These are phyloP conservation scores for Arthrobotrys iridis DNA, from an alignment of 2,329 filamentous ascomycete genomes.

Conservation along the genomic window DNA sequence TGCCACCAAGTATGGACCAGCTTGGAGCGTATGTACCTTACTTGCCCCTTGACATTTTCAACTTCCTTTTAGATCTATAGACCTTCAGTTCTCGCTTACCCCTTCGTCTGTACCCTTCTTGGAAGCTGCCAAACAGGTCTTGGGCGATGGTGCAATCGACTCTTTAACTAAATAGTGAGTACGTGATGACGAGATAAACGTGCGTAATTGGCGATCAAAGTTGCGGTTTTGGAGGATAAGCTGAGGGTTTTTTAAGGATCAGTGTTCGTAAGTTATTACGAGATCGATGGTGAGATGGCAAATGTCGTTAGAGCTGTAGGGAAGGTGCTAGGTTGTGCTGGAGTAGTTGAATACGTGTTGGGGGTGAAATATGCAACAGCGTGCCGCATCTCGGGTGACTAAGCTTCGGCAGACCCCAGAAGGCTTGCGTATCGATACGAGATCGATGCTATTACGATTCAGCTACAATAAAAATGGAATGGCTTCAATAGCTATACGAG, in stretches of 20 bases:
- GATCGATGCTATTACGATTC: neutral
- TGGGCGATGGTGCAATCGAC: neutral
- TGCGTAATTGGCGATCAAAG: neutral
- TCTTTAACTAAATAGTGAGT: neutral
- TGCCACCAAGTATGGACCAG: neutral
- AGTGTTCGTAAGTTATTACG: neutral
- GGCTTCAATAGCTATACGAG: neutral
- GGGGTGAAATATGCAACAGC: conserved; percentile 15
- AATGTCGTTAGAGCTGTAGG: neutral
- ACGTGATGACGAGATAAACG: neutral
- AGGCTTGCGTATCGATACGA: conserved; percentile 16
- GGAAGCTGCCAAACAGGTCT: conserved; percentile 11
- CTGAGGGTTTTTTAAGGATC: neutral
- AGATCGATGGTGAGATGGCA: neutral
- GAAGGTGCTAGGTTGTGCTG: conserved; percentile 26
- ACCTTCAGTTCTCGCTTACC: conserved; percentile 16
- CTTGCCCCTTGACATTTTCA: conserved; percentile 44
- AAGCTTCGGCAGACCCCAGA: neutral
- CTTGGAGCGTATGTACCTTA: conserved; percentile 24
- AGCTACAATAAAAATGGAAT: neutral
- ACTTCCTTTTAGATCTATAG: conserved; percentile 24
- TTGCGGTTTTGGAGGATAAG: neutral
- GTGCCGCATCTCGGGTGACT: conserved; percentile 24
- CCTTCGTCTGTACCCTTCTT: conserved; percentile 21
- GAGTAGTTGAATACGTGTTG: conserved; percentile 12